Evolutionary conservation across 495 filamentous ascomycete genomes (phyloP).

Genomic region (Rusavskia elegans): DNA sequence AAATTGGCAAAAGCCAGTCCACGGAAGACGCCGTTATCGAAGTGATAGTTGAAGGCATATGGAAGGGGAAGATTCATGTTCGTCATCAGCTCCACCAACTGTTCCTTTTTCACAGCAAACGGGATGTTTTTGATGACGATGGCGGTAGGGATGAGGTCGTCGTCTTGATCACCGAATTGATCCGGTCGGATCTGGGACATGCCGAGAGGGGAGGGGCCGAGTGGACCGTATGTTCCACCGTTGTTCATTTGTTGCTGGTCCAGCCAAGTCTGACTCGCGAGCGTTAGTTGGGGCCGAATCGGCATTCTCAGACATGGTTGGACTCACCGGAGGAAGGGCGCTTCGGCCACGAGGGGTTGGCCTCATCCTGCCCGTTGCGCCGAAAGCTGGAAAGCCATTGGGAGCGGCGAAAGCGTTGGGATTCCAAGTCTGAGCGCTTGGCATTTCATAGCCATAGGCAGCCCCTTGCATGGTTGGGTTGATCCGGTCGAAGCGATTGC

Average conservation of each 20-base stretch:
- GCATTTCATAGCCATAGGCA: conserved; percentile 42
- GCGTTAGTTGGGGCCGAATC: conserved; percentile 6
- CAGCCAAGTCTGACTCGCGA: conserved; percentile 36
- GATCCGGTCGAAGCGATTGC: conserved; percentile 41
- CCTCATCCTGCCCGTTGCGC: conserved; percentile 41
- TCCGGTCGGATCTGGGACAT: conserved; percentile 35
- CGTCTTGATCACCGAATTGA: conserved; percentile 38
- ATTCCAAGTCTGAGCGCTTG: conserved; percentile 54
- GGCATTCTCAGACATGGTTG: neutral
- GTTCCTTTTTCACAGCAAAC: conserved; percentile 95
- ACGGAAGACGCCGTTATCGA: conserved; percentile 94
- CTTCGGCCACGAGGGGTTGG: conserved; percentile 34
- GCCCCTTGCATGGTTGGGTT: conserved; percentile 36
- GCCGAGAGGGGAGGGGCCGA: conserved; percentile 36
- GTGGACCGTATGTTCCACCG: conserved; percentile 30
- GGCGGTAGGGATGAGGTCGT: conserved; percentile 90
- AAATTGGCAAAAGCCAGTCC: conserved; percentile 97
- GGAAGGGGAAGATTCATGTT: conserved; percentile 79
- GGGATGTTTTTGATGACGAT: conserved; percentile 99
- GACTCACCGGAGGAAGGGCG: conserved; percentile 44
- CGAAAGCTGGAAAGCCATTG: conserved; percentile 9
- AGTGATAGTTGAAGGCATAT: conserved; percentile 99
- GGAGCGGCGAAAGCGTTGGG: conserved; percentile 26
- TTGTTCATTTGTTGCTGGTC: conserved; percentile 39
- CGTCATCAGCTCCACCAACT: conserved; percentile 82